Conservation (phyloP, 805 yeast genomes). For the Kuraishia capsulata region DNA sequence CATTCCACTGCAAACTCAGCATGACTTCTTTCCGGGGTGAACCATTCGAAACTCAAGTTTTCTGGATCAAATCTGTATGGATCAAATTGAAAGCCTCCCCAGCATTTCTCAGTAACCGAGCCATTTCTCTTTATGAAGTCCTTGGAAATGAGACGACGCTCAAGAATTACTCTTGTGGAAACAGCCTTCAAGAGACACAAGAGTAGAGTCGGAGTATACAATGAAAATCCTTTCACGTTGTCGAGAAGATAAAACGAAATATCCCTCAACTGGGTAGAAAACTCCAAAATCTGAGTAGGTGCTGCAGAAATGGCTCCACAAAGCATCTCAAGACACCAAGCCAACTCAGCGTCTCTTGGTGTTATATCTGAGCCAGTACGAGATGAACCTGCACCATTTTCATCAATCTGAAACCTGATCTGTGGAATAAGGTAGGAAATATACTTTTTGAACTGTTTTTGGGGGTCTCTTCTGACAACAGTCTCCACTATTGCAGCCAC, state of each 20-base stretch:
- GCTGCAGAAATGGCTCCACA: slow-evolving; percentile 68
- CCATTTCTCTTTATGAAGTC: slow-evolving; percentile 26
- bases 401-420: slow-evolving; percentile 57
- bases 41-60: slow-evolving; percentile 64
- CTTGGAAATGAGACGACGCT: slow-evolving; percentile 44
- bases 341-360: slow-evolving; percentile 71
- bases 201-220: slow-evolving; percentile 50
- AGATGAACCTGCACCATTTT: slow-evolving; percentile 73
- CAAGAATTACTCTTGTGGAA: slow-evolving; percentile 50
- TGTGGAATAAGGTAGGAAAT: slow-evolving; percentile 36
- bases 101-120: slow-evolving; percentile 36
- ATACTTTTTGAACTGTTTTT: slow-evolving; percentile 31
- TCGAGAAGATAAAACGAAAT: slow-evolving; percentile 35
- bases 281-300: slow-evolving; percentile 35
- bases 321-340: slow-evolving; percentile 61
- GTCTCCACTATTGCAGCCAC: slow-evolving; percentile 68
- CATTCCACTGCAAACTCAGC: slow-evolving; percentile 20
- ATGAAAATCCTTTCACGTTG: slow-evolving; percentile 50
- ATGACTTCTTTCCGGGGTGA: slow-evolving; percentile 49
- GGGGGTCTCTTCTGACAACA: slow-evolving; percentile 57
- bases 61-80: slow-evolving; percentile 35
- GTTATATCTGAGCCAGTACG: slow-evolving; percentile 57
- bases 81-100: slow-evolving; percentile 72
- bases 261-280: slow-evolving; percentile 34
- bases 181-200: slow-evolving; percentile 55